A percentile compares a stretch with the other conserved stretches of the same genome.
Conservation (phyloP, 2,329 filamentous ascomycete species). For the Xylariales sp. region DNA sequence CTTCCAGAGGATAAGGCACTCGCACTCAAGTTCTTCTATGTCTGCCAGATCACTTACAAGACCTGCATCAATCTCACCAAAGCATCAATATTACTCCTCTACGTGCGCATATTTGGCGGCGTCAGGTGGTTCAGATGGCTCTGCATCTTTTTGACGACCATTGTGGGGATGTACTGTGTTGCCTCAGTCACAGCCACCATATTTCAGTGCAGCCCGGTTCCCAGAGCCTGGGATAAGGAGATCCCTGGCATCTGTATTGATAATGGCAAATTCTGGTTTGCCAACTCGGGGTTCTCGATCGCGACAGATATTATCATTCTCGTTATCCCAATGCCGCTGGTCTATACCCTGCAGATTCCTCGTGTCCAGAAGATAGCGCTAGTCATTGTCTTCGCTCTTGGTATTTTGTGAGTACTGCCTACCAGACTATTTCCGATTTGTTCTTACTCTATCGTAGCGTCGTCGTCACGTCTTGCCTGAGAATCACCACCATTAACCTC, state of each 20-base stretch:
- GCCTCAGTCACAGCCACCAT: conserved; percentile 24
- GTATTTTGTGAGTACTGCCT: conserved; percentile 31
- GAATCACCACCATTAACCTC: conserved; percentile 33
- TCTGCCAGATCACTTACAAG: conserved; percentile 29
- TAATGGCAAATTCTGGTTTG: conserved; percentile 35
- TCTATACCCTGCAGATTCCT: conserved; percentile 34
- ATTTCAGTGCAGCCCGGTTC: conserved; percentile 28
- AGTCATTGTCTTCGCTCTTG: conserved; percentile 35
- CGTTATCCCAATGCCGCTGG: conserved; percentile 34
- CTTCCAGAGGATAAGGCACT: conserved; percentile 15
- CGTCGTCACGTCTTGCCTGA: conserved; percentile 28
- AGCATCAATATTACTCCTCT: conserved; percentile 27
- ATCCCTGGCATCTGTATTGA: conserved; percentile 28
- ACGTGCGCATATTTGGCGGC: conserved; percentile 26
- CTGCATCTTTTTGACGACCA: conserved; percentile 19
- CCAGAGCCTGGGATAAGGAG: conserved; percentile 23
- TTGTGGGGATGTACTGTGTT: conserved; percentile 21
- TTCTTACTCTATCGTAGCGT: conserved; percentile 15
- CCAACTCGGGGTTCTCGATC: conserved; percentile 37
- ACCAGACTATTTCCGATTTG: background rate
- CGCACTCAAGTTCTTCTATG: conserved; percentile 27
- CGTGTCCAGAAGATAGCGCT: conserved; percentile 32
- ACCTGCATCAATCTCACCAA: conserved; percentile 29
- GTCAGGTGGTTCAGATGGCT: conserved; percentile 25
- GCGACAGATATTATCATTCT: conserved; percentile 36